Evolutionary conservation across 306 rosid species (phyloP), one percentile per base, ranked within the genome.

Genomic region (Vicia sativa): DNA sequence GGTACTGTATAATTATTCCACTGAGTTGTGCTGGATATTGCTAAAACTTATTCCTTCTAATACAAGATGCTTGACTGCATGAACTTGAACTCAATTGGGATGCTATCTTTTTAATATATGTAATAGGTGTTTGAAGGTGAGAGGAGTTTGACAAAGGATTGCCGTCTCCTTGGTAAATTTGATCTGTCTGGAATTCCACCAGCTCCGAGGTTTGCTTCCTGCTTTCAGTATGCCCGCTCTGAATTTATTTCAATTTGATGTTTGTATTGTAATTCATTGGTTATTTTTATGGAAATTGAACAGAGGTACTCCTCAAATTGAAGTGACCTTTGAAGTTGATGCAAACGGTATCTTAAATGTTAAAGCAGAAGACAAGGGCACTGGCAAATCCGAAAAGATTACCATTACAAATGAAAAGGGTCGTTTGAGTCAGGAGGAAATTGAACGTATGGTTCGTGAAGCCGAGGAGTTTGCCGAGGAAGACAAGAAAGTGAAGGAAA

Each of bases 301-400:
- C 87, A 95, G 99, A 80, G 99, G 99, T 49, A 90, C 96, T 67
- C 97, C 97, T 70, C 99, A 95, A 84, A 95, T 95, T 55, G 99
- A 95, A 80, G 99, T 95, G 64, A 93, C 99, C 28, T 93, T 90
- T 28, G 99, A 93, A 87, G 97, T 93, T 1, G 99, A 93, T 69
- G 97, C 99, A 23, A 93, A 93, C 9, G 99, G 99, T 39, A 93
- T 93, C 86, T 67, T 95, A 18, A 95, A 90, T 48, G 97, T 95
- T 0, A 95, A 81, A 81, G 99, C 99, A 12, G 99, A 95, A 74
- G 99, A 95, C 84, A 95, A 95, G 77, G 99, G 99, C 72, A 90
- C 97, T 5, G 99, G 97, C 7, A 95, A 95, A 62, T 82, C 99
- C 2, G 99, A 93, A 80, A 93, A 93, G 95, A 90, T 93, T 62